Base-by-base conservation (phyloP, 768 basidiomycete species). In the Lactarius quietus region DNA sequence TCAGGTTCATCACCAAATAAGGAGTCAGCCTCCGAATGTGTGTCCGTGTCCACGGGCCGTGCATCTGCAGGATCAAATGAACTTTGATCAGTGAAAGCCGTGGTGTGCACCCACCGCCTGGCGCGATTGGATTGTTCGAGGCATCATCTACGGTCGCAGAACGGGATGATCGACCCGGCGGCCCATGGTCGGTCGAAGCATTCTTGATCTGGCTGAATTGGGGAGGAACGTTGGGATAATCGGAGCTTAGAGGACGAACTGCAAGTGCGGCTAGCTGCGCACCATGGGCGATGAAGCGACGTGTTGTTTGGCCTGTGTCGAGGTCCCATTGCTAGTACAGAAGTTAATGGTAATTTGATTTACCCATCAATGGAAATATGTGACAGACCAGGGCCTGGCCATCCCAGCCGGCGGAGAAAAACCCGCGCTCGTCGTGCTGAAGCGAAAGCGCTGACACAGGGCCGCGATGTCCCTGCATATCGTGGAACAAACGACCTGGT, bases 361-460 rank as follows among this genome's bases (percentile, higher is more conserved):
- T 31, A 53, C 38, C 54, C 36, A 8, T 64, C 53, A 23, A 67
- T 29, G 57, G 71, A 65, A 23, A 51, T 29, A 59, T 26, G 52
- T 35, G 20, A 81, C 91, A 75, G 74, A 94, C 95, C 53, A 86
- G 81, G 17, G 92, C 89, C 69, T 90, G 86, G 14, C 93, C 92
- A 73, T 98, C 97, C 95, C 96, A 98, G 23, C 93, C 89, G 6
- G 92, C 95, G 73, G 93, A 95, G 70, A 94, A 88, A 68, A 95
- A 85, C 0, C 88, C 85, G 69, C 89, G 90, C 75, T 98, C 93
- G 64, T 91, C 87, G 68, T 90, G 84, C 66, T 87, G 82, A 69
- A 99, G 78, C 1, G 87, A 82, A 62, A 99, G 79, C n/a, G 88
- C 87, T 52, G 95, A 96, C 20, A 99, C 86, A 29, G 92, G 89